Evolutionary conservation across 164 flowering plant genomes (phyloP).

Genomic region (Buxus sempervirens): DNA sequence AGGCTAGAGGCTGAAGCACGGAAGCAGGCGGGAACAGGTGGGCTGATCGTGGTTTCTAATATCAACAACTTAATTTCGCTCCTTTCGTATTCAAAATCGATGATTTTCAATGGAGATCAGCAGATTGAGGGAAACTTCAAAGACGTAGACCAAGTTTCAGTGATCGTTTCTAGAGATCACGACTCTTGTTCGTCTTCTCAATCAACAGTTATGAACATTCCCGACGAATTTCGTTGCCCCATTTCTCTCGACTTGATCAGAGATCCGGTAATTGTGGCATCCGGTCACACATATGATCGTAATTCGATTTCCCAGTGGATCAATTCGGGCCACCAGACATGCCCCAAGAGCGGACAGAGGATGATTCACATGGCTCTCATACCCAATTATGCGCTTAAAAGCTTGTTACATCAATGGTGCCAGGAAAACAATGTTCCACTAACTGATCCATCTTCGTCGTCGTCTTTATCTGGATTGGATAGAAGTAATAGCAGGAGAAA

Average conservation of each 20-base stretch:
- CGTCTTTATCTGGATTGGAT: conserved; percentile 30
- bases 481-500: conserved; percentile 32
- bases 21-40: conserved; percentile 78
- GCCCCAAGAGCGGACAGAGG: conserved; percentile 69
- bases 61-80: conserved; percentile 66
- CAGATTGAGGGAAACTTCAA: conserved; percentile 9
- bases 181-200: conserved; percentile 38
- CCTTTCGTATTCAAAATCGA: conserved; percentile 41
- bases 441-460: conserved; percentile 24
- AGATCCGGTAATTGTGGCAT: conserved; percentile 76
- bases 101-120: conserved; percentile 22
- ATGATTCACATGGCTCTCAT: conserved; percentile 67
- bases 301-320: conserved; percentile 67
- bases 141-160: conserved; percentile 16
- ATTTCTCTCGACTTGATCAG: conserved; percentile 71
- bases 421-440: conserved; percentile 49
- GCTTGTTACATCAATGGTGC: conserved; percentile 65
- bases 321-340: conserved; percentile 60
- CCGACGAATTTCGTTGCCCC: conserved; percentile 73
- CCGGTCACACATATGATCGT: conserved; percentile 82
- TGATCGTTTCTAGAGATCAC: neutral
- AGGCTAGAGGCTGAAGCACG: conserved; percentile 54
- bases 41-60: conserved; percentile 55
- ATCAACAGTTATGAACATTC: conserved; percentile 31
- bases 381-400: conserved; percentile 69